phyloP scores from a whole-genome alignment of 768 basidiomycete genomes.

The Boletus tylopilopsis region DNA sequence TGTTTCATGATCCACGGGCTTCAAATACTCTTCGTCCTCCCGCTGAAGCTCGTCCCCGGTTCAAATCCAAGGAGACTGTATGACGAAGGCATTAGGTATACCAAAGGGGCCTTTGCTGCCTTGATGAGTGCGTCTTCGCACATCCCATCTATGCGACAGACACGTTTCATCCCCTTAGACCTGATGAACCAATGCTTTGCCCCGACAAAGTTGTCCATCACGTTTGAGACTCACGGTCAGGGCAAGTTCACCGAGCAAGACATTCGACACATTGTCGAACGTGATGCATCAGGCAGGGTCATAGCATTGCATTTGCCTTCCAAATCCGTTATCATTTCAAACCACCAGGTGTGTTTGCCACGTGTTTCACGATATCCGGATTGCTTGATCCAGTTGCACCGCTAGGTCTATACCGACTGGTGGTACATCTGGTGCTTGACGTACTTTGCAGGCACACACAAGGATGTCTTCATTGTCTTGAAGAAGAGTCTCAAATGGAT shows the following conservation, averaged over 20 bases:
- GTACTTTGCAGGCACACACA: conserved; percentile 66
- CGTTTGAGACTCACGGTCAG: conserved; percentile 67
- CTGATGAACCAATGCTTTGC: conserved; percentile 81
- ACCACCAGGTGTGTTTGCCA: conserved; percentile 72
- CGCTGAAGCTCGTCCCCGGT: conserved; percentile 64
- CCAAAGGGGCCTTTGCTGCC: conserved; percentile 78
- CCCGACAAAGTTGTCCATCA: conserved; percentile 66
- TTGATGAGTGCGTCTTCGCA: conserved; percentile 56
- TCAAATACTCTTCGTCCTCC: conserved; percentile 70
- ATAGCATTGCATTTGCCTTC: conserved; percentile 65
- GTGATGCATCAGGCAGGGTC: conserved; percentile 54
- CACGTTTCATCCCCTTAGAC: conserved; percentile 40
- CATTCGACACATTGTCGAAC: conserved; percentile 52
- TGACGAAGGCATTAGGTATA: conserved; percentile 68
- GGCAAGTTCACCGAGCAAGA: conserved; percentile 62
- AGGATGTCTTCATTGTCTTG: conserved; percentile 82
- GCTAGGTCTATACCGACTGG: conserved; percentile 75
- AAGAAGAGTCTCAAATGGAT: conserved; percentile 88
- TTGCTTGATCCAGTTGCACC: conserved; percentile 2
- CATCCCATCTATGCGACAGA: neutral
- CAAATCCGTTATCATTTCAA: conserved; percentile 82
- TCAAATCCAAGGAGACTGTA: conserved; percentile 53
- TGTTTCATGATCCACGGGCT: conserved; percentile 67
- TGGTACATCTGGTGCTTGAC: conserved; percentile 86
- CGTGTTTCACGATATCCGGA: neutral